These are phyloP conservation scores for Wickerhamiella azymoides DNA, from an alignment of 805 yeast genomes.

Conservation along the genomic window DNA sequence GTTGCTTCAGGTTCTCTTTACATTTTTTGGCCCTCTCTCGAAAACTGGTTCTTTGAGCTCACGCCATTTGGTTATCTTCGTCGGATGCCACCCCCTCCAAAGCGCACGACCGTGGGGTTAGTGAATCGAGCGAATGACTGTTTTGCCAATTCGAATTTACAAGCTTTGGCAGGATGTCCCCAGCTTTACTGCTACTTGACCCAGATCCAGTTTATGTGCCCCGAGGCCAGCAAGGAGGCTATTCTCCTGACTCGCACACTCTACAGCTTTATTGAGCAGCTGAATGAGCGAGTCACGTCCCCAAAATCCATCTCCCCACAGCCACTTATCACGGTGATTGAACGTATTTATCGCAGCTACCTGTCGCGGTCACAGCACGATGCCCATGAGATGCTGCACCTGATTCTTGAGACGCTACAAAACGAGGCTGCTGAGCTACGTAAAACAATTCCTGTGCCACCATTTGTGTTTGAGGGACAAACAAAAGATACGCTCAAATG, in stretches of 20 bases:
- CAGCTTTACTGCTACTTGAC: conserved; percentile 17
- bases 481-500: conserved; percentile 58
- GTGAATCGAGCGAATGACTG: conserved; percentile 78
- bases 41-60: not conserved
- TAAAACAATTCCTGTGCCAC: conserved; percentile 30
- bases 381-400: conserved; percentile 83
- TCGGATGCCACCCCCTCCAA: not conserved
- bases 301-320: conserved; percentile 54
- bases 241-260: conserved; percentile 17
- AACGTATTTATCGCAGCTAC: conserved; percentile 53
- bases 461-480: conserved; percentile 61
- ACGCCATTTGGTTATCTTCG: conserved; percentile 1
- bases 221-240: conserved; percentile 6
- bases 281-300: conserved; percentile 48
- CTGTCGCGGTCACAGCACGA: conserved; percentile 81
- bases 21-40: conserved; percentile 7
- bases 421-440: conserved; percentile 36
- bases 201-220: conserved; percentile 6
- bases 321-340: conserved; percentile 64
- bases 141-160: conserved; percentile 80
- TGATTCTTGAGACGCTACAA: conserved; percentile 64
- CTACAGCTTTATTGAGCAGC: conserved; percentile 20
- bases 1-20: not conserved
- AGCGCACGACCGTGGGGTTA: conserved; percentile 52
- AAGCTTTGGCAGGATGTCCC: conserved; percentile 32